Base-by-base conservation (phyloP, 2,329 filamentous ascomycete genomes). In the Ascomycota sp. region DNA sequence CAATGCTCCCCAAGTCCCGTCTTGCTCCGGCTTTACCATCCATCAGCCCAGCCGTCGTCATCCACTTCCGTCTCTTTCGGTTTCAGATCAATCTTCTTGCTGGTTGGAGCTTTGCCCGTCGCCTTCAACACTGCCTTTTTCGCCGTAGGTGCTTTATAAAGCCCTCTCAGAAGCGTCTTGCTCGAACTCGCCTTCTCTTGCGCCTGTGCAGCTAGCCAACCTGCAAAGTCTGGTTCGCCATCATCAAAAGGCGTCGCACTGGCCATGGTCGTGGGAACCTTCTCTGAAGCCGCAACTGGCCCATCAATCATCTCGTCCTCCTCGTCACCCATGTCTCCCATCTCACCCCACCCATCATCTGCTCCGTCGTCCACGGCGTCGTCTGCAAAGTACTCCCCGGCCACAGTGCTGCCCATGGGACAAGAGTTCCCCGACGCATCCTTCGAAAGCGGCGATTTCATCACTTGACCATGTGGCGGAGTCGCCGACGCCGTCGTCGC, bases 171-270 rank as follows among this genome's bases (percentile, higher is more conserved):
- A 32, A 95, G 47, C 3, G 75, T 57, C 39, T 79, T 89, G 25
- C 45, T 30, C 34, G 50, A 43, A 1, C 48, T 47, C 8, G 63
- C 63, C 37, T 92, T 94, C 36, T 77, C 69, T 37, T 75, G 65
- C 5, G 77, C 71, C 47, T 94, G 82, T 9, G 85, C 83, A 9
- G 81, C 83, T 15, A 95, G 53, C 85, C 89, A 95, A 5, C 83
- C 85, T 5, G 83, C 86, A 51, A 98, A 95, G 50, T 95, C 89
- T 0, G 86, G 86, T 49, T 98, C 86, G 19, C 78, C 73, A 40
- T 93, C 83, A 34, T 86, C 80, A 38, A 77, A 86, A 0, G 75
- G 63, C 6, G 63, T 55, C 20, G 52, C 42, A 5, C 46, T 47
- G 7, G 43, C 45, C 25, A 45, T 39, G 12, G 48, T 42, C 11